Base-by-base conservation (phyloP, 305 asterid genomes). In the Caryopteris hybrid region DNA sequence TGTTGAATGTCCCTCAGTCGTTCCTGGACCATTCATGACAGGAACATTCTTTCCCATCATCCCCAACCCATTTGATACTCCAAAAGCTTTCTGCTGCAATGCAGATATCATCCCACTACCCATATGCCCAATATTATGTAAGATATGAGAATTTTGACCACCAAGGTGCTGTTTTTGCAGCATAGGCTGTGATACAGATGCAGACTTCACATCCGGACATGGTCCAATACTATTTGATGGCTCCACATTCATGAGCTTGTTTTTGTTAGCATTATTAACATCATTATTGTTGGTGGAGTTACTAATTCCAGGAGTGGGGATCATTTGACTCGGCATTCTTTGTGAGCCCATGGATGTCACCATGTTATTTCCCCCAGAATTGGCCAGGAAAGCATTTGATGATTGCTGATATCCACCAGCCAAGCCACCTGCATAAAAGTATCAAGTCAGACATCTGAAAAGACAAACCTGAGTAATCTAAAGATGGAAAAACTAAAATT, bases 251-350 rank as follows among this genome's bases (percentile, higher is more conserved):
- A 78, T 74, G 79, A 80, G 69, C 34, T 82, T 73, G 73, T 76
- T 86, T 76, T 74, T 80, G 68, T 71, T 84, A 74, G 66, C 72
- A 69, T 63, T 85, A 74, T 84, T 84, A 39, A 75, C 62, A 25
- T 75, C 84, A 69, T 78, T 84, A 69, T 63, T 80, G 10, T 17
- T 57, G 68, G 43, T 78, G 25, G 85, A 51, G 79, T 75, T 84
- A 76, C 66, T 86, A 56, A 89, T 82, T 74, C 99, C 99, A 80
- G 98, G 96, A 62, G 98, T 89, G 11, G 99, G 97, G 43, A 94
- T 94, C 98, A 91, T 94, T 81, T 91, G 98, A 81, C 92, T 81
- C 16, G 87, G 61, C 89, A 85, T 77, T 74, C 96, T 90, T 62
- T 86, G 92, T 62, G 68, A 83, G 68, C 85, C 86, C 84, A 83